Base-by-base conservation (phyloP, 108 stramenopile species). In the Nannochloropsis salina region DNA sequence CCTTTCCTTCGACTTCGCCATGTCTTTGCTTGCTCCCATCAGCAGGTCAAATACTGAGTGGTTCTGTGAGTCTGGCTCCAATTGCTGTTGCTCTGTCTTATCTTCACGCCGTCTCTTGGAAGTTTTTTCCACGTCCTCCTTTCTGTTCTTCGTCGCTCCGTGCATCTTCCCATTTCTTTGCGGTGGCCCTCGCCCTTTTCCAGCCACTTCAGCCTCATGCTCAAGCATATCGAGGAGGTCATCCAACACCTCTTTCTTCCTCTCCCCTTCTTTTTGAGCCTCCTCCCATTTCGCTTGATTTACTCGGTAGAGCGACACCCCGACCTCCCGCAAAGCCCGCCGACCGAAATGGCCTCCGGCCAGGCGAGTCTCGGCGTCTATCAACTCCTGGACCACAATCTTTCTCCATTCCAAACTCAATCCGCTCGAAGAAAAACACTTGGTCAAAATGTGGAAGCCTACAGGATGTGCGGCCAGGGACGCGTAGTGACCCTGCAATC, bases 161-260 rank as follows among this genome's bases (percentile, higher is more conserved):
- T 31, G 31, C 31, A 31, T 31, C 31, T 31, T 31, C 31, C 31
- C 31, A 1, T 31, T 31, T 31, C 31, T 31, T 6, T 74, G 61
- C 61, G 20, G 2, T n/a, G 15, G 1, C 61, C 61, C 2, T 74
- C n/a, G 61, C 61, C 61, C 6, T n/a, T 74, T 74, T 74, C 61
- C 61, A 74, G 61, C 61, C 61, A 74, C 61, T n/a, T n/a, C 61
- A n/a, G n/a, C 61, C 61, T 74, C 61, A 15, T n/a, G 15, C 61
- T 74, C 61, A 15, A 74, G 61, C 61, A 74, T 74, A n/a, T 74
- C 61, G n/a, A 74, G n/a, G 20, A 74, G 3, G n/a, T 74, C 8
- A 8, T 74, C 61, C 61, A 74, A 74, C 1, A 74, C 61, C 61
- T 74, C 20, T n/a, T 74, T 74, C 61, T 74, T 74, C 61, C n/a